Evolutionary conservation across 2,329 filamentous ascomycete species (phyloP), one percentile per base, ranked within the genome.

Genomic region (Stagonosporopsis chrysanthemi): DNA sequence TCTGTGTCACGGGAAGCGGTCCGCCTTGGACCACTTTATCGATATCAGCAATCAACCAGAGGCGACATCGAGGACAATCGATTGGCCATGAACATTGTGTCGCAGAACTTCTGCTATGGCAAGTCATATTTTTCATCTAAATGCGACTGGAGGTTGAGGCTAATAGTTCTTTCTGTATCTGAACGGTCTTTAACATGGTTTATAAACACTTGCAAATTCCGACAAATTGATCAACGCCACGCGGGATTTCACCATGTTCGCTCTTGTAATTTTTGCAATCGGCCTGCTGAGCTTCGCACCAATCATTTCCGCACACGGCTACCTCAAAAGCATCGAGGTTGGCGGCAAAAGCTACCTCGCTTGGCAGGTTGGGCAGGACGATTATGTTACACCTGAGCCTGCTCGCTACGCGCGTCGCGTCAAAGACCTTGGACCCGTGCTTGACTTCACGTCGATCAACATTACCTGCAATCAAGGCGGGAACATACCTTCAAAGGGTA

Each of bases 381-480:
- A 62, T 35, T 67, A 59, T 26, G 24, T 66, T 1, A 62, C 58
- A n/a, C 60, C 64, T 2, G 57, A 60, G 29, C 64, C 64, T 2
- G 39, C 48, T 3, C 56, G 64, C 17, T 65, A 65, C 29, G 55
- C 58, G 17, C 63, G 64, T 29, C 53, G 57, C 17, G 41, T 64
- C 35, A 58, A 61, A 39, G 61, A 66, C 28, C 54, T 50, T n/a
- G 63, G 64, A 2, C 64, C 64, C 1, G 64, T 65, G 2, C 49
- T 54, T 4, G 64, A 65, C 35, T 66, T 66, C 28, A 66, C 64
- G 3, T 45, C 53, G 7, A 51, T 49, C 11, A 43, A 65, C 17
- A 66, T 67, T 24, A 67, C 64, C 11, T 66, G 56, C 49, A 69
- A 70, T 28, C 60, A 61, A 6, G 67, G 66, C 5, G 65, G 63